A percentile compares a stretch with the other conserved stretches of the same genome.
Evolutionary conservation across 2,329 filamentous ascomycete species (phyloP).

Genomic region (Colletotrichum sp.): DNA sequence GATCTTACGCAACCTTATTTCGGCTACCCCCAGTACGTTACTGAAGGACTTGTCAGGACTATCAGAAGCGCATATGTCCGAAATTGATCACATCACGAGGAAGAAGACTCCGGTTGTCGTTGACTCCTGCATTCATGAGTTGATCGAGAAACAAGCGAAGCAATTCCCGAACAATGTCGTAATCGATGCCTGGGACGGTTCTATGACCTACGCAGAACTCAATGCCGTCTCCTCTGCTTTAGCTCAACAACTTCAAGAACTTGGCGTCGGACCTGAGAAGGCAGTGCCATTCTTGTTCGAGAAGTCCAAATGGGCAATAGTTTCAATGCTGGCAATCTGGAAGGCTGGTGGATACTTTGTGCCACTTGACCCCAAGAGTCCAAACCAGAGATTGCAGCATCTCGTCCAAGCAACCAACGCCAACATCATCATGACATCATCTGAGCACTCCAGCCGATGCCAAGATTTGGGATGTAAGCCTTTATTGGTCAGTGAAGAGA

Average conservation of each 20-base stretch:
- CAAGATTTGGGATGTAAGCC: not conserved
- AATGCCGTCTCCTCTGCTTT: conserved; percentile 16
- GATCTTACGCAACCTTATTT: not conserved
- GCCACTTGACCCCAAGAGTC: conserved; percentile 4
- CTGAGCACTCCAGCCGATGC: not conserved
- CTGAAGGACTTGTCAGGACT: not conserved
- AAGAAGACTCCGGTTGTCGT: not conserved
- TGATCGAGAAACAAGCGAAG: not conserved
- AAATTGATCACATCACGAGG: not conserved
- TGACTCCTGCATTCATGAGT: not conserved
- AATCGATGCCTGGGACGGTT: conserved; percentile 12
- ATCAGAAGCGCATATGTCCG: not conserved
- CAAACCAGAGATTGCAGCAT: not conserved
- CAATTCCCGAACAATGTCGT: not conserved
- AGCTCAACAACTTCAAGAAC: conserved; percentile 11
- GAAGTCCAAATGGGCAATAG: conserved; percentile 3
- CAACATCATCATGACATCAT: not conserved
- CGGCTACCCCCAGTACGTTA: not conserved
- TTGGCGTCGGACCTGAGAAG: conserved; percentile 22
- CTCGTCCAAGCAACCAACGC: not conserved
- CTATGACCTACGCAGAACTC: conserved; percentile 20
- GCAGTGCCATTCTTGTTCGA: conserved; percentile 8
- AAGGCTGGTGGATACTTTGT: conserved; percentile 6
- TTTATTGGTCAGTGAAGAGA: not conserved
- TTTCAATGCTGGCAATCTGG: conserved; percentile 10